These are phyloP conservation scores for Mycena rosella DNA, from an alignment of 768 basidiomycete genomes.

Conservation along the genomic window DNA sequence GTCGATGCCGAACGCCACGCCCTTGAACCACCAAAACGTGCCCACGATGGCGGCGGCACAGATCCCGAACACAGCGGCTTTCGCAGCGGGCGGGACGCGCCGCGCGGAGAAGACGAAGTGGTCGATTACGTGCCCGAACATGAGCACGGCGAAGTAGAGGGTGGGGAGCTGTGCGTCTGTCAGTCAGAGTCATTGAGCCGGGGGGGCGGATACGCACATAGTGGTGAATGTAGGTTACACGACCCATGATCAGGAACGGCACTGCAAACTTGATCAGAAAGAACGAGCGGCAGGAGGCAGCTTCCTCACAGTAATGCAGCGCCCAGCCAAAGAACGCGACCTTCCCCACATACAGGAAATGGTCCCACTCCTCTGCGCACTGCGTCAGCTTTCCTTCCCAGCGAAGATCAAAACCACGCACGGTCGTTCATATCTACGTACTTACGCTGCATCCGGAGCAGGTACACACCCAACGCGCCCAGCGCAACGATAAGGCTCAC, in stretches of 20 bases:
- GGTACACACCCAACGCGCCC: conserved; percentile 70
- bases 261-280: conserved; percentile 58
- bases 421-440: conserved; percentile 91
- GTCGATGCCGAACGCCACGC: conserved; percentile 89
- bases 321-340: conserved; percentile 93
- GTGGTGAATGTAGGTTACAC: conserved; percentile 96
- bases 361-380: conserved; percentile 83
- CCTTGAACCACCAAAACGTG: conserved; percentile 96
- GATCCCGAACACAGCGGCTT: conserved; percentile 79
- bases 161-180: conserved; percentile 81
- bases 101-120: conserved; percentile 90
- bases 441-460: conserved; percentile 87
- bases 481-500: conserved; percentile 71
- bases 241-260: conserved; percentile 98
- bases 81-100: conserved; percentile 70
- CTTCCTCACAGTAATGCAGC: conserved; percentile 80
- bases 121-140: conserved; percentile 91
- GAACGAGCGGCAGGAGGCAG: too few species aligned
- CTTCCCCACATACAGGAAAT: conserved; percentile 93
- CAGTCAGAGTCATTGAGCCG: background rate
- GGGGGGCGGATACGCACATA: conserved; percentile 45
- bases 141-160: conserved; percentile 93
- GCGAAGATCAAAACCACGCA: conserved; percentile 52
- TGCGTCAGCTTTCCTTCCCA: conserved; percentile 10
- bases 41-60: conserved; percentile 69